A percentile compares a stretch with the other conserved stretches of the same genome.
These are phyloP conservation scores for Annulohypoxylon truncatum DNA, from an alignment of 2,329 filamentous ascomycete species.

Conservation along the genomic window DNA sequence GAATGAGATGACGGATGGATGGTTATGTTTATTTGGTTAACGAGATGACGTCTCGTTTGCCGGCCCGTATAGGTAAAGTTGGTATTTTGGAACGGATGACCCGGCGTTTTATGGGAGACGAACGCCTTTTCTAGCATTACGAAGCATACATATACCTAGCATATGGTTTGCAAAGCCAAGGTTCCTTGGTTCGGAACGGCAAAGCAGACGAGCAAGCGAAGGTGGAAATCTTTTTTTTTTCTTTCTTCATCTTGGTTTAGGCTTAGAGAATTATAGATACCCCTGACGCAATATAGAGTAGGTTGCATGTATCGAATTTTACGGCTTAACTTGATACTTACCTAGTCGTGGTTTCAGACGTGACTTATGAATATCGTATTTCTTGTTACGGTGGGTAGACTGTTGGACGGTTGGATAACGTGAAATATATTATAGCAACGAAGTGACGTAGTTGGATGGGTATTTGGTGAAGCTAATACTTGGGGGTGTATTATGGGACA, in stretches of 20 bases:
- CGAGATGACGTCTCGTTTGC: not conserved
- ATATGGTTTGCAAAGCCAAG: not conserved
- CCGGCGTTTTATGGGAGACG: conserved; percentile 24
- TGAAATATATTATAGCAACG: not conserved
- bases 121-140: conserved; percentile 16
- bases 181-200: conserved; percentile 7
- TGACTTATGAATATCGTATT: not conserved
- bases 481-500: not conserved
- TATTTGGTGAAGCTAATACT: not conserved
- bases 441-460: not conserved
- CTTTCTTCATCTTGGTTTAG: conserved; percentile 4
- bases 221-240: not conserved
- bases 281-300: conserved; percentile 34
- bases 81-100: not conserved
- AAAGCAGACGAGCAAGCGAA: conserved; percentile 23
- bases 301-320: conserved; percentile 27
- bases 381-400: not conserved
- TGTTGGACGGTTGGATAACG: not conserved
- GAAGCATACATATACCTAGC: conserved; percentile 3
- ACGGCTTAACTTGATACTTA: conserved; percentile 7
- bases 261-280: conserved; percentile 35
- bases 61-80: not conserved
- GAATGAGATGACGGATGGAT: not conserved
- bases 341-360: not conserved
- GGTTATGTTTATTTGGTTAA: not conserved